A percentile compares a stretch with the other conserved stretches of the same genome.
Evolutionary conservation across 768 basidiomycete species (phyloP).

Genomic region (Auriscalpium orientale): DNA sequence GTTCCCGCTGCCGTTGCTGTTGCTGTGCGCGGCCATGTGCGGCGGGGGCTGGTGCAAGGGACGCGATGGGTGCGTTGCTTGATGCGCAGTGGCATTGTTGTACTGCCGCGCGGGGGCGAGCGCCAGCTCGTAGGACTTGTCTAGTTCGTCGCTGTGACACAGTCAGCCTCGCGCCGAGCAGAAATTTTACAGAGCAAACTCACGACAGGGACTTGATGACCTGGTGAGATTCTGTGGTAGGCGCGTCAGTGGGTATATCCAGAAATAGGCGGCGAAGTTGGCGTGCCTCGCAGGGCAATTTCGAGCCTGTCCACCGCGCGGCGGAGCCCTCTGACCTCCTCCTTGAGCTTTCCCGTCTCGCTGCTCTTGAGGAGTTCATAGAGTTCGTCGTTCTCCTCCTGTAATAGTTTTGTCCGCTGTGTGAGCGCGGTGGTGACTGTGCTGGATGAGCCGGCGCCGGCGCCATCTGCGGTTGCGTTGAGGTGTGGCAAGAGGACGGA

Average conservation of each 20-base stretch:
- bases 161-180: slow-evolving; percentile 2
- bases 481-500: slow-evolving; percentile 66
- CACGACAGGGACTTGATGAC: slow-evolving; percentile 67
- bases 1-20: slow-evolving; percentile 10
- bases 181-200: slow-evolving; percentile 24
- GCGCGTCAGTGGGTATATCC: not conserved
- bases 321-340: slow-evolving; percentile 66
- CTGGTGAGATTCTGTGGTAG: slow-evolving; percentile 62
- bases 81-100: slow-evolving; percentile 24
- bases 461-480: slow-evolving; percentile 30
- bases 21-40: slow-evolving; percentile 17
- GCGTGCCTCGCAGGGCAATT: slow-evolving; percentile 66
- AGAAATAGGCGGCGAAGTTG: not conserved
- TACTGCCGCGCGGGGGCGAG: slow-evolving; percentile 37
- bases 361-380: slow-evolving; percentile 67
- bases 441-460: slow-evolving; percentile 28
- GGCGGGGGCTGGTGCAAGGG: slow-evolving; percentile 33
- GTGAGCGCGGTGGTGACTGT: slow-evolving; percentile 69
- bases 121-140: slow-evolving; percentile 67
- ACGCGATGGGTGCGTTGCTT: slow-evolving; percentile 30
- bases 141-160: slow-evolving; percentile 57
- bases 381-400: slow-evolving; percentile 84
- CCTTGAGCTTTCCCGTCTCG: slow-evolving; percentile 76
- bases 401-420: slow-evolving; percentile 62
- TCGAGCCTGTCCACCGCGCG: slow-evolving; percentile 64